Base-by-base conservation (phyloP, 805 yeast genomes). In the Barnettozyma pratensis region DNA sequence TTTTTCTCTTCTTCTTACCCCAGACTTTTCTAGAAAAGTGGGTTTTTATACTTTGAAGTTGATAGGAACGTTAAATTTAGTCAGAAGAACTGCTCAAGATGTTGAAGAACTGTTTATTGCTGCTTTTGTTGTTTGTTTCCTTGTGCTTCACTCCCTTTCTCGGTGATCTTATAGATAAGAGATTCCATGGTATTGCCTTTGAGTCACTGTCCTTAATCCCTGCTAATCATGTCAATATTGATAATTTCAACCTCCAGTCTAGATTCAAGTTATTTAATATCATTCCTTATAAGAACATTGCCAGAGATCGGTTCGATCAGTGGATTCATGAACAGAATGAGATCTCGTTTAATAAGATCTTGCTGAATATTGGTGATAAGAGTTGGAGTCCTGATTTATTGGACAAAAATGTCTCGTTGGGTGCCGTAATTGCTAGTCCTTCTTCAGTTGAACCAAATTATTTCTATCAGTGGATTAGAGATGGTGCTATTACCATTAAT, bases 381-480 rank as follows among this genome's bases (percentile, higher is more conserved):
- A 53, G 56, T 19, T 53, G 62, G 54, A 58, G 56, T 36, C 60
- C 58, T 30, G 59, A 57, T 37, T 49, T 63, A 30, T 42, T 60
- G 54, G 10, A 64, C 42, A 65, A 66, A 7, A 69, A 68, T 30
- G 81, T 83, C 2, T 70, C 78, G 0, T 57, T 65, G 6, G 97
- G 97, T 31, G 87, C 80, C 3, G 85, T 89, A 5, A 74, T 91
- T 54, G 98, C 98, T 1, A 81, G 94, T 7, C 96, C 96, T 7
- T 88, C 96, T 1, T 77, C 65, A 45, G 6, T 45, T 0, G 54
- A 72, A 27, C 98, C 98, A 1, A 76, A 92, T 66, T 92, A 92
- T 66, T 90, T 80, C 59, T 92, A 77, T 60, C 96, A 87, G 61
- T 92, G 98, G 98, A 75, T 80, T 5, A 75, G 98, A 61, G 98